Conservation (phyloP, 805 yeast genomes). For the Candida arabinofermentans region DNA sequence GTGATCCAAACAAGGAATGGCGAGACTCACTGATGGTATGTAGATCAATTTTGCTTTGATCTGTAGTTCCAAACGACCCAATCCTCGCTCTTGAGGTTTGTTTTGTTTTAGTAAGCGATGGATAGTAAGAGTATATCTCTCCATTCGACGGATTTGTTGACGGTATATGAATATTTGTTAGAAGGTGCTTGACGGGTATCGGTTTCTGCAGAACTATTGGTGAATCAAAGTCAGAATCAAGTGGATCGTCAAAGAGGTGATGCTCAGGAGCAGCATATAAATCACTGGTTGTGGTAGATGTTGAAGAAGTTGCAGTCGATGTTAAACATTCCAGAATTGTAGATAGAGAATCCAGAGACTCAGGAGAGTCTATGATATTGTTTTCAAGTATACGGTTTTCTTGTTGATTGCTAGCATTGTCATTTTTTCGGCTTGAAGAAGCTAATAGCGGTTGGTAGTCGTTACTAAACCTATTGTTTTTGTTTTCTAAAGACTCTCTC, state of each 20-base stretch:
- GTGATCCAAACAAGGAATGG: too few species aligned
- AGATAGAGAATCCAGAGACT: neutral
- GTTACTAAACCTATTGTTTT: conserved; percentile 14
- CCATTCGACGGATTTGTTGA: too few species aligned
- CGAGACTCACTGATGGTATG: too few species aligned
- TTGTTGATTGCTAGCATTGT: neutral
- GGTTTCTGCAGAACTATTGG: neutral
- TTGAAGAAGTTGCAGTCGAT: neutral
- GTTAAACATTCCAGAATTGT: neutral
- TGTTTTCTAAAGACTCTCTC: conserved; percentile 14
- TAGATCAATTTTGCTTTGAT: too few species aligned
- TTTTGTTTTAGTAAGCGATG: too few species aligned
- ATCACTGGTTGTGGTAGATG: neutral
- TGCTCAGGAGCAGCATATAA: neutral
- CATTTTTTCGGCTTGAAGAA: conserved; percentile 31
- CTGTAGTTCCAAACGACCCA: too few species aligned
- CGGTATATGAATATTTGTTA: neutral
- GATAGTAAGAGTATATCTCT: too few species aligned
- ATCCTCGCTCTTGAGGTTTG: too few species aligned
- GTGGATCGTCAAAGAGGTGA: neutral
- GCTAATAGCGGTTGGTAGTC: conserved; percentile 43
- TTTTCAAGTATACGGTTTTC: too few species aligned
- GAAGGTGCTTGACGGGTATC: neutral
- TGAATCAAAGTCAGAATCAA: neutral
- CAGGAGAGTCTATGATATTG: too few species aligned